A percentile compares a stretch with the other conserved stretches of the same genome.
Conservation (phyloP, 2,329 filamentous ascomycete genomes). For the Talaromyces sp. region DNA sequence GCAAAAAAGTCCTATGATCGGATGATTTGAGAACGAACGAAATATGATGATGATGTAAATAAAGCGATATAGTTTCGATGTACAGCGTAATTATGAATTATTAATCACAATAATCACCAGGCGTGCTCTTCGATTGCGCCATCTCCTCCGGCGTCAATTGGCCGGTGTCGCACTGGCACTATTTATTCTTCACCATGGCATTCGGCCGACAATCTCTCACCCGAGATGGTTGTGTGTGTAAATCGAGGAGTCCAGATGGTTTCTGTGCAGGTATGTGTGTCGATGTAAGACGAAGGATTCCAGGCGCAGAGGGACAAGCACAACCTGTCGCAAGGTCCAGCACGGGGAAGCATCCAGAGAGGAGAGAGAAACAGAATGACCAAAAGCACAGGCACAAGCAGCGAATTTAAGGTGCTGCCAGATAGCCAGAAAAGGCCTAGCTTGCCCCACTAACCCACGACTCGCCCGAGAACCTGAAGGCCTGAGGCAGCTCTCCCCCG, state of each 20-base stretch:
- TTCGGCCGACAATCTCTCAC: conserved; percentile 22
- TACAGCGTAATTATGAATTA: not conserved
- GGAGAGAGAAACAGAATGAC: not conserved
- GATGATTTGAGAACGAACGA: not conserved
- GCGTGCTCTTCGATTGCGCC: conserved; percentile 24
- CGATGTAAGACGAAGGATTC: not conserved
- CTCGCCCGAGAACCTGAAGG: not conserved
- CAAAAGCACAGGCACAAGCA: not conserved
- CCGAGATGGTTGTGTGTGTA: conserved; percentile 2
- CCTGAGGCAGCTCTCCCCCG: not conserved
- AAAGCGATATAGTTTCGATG: not conserved
- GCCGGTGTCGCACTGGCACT: conserved; percentile 11
- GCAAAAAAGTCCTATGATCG: not conserved
- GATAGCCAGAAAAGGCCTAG: not conserved
- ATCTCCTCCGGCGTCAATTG: conserved; percentile 25
- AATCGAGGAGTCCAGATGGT: not conserved
- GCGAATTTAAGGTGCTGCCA: not conserved
- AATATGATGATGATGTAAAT: not conserved
- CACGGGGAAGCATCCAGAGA: not conserved
- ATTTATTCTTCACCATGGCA: conserved; percentile 8
- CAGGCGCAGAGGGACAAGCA: not conserved
- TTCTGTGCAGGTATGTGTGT: not conserved
- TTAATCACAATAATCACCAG: not conserved
- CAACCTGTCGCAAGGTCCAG: not conserved
- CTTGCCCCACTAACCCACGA: not conserved